phyloP scores from a whole-genome alignment of 2,329 filamentous ascomycete genomes.

The Dryadomyces quercivorus region DNA sequence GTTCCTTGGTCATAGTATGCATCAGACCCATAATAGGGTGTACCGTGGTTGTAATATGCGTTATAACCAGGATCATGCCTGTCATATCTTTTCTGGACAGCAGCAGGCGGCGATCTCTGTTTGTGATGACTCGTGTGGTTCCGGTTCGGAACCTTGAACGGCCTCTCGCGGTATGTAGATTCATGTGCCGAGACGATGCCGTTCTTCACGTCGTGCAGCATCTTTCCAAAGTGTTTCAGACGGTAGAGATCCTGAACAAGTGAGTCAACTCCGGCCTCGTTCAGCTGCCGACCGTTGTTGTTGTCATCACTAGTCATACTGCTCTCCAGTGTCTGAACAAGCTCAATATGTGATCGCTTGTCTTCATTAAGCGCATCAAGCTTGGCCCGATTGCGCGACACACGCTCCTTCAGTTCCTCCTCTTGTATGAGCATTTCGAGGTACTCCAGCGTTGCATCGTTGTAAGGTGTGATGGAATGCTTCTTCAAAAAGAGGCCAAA shows the following conservation, averaged over 20 bases:
- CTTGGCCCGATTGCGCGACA: conserved; percentile 14
- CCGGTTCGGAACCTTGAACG: not conserved
- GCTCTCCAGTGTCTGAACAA: conserved; percentile 11
- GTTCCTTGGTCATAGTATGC: no score
- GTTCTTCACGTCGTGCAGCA: conserved; percentile 2
- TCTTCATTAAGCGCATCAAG: conserved; percentile 15
- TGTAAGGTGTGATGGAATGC: conserved; percentile 25
- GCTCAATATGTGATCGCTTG: conserved; percentile 12
- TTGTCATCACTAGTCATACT: not conserved
- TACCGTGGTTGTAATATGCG: no score
- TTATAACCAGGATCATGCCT: no score
- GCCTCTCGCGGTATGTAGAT: conserved; percentile 5
- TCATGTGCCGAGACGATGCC: not conserved
- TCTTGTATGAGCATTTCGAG: conserved; percentile 25
- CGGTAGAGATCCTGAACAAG: conserved; percentile 1
- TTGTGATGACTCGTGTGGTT: not conserved
- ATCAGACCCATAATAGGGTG: no score
- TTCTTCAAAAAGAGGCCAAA: conserved; percentile 27
- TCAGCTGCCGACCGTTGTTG: not conserved
- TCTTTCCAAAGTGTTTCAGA: conserved; percentile 2
- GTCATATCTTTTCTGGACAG: no score
- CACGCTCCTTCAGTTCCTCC: conserved; percentile 20
- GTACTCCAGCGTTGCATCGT: conserved; percentile 27
- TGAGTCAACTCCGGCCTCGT: conserved; percentile 1
- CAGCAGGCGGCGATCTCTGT: not conserved